Evolutionary conservation across 1,284 basidiomycete genomes (phyloP).

Genomic region (Trichosporon asahii): DNA sequence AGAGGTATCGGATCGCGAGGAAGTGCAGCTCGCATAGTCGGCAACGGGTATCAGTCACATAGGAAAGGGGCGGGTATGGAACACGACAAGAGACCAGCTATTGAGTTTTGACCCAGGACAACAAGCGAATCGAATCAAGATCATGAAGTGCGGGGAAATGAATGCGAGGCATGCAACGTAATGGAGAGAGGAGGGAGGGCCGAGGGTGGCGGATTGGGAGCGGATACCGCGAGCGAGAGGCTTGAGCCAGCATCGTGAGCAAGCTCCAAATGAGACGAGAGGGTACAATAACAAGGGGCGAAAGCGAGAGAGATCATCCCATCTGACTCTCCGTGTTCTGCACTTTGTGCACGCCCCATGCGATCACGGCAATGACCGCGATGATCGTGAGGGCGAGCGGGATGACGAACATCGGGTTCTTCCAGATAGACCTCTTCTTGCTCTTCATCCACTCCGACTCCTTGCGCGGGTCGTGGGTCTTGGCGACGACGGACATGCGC

Average conservation of each 20-base stretch:
- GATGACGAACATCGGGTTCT: constrained; percentile 23
- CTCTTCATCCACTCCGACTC: constrained; percentile 16
- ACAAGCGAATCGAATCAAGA: not conserved
- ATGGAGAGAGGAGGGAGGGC: no score
- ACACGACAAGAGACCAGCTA: constrained; percentile 3
- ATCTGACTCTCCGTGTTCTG: not conserved
- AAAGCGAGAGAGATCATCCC: not conserved
- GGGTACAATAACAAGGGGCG: not conserved
- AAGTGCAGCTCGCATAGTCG: not conserved
- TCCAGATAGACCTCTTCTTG: constrained; percentile 16
- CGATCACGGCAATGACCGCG: constrained; percentile 16
- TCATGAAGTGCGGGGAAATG: not conserved
- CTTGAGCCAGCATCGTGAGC: not conserved
- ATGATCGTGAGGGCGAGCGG: constrained; percentile 17
- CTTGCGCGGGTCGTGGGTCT: not conserved
- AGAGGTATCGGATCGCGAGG: not conserved
- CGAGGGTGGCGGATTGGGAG: not conserved
- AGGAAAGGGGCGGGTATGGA: constrained; percentile 3
- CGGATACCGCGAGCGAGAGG: not conserved
- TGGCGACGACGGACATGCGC: constrained; percentile 27
- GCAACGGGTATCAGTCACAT: constrained; percentile 4
- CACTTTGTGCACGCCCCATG: constrained; percentile 15
- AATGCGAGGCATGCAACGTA: not conserved
- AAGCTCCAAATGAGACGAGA: not conserved
- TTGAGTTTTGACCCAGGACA: constrained; percentile 5